These are phyloP conservation scores for Vitis labrusca DNA, from an alignment of 164 flowering plant species.

Conservation along the genomic window DNA sequence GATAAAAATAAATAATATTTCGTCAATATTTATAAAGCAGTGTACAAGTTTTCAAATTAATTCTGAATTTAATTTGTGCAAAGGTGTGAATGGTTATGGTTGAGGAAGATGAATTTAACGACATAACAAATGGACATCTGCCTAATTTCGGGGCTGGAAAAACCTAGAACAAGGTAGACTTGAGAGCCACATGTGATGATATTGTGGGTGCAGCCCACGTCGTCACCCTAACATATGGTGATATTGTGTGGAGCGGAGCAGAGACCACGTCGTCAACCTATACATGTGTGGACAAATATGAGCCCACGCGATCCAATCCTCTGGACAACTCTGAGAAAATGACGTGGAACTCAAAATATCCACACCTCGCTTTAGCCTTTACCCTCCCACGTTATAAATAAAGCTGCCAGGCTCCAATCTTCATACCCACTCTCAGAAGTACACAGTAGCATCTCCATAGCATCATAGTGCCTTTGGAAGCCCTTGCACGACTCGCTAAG, in stretches of 20 bases:
- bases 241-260: background rate
- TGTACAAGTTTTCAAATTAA: too few species aligned
- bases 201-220: constrained; percentile 15
- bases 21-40: too few species aligned
- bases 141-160: too few species aligned
- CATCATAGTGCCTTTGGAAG: background rate
- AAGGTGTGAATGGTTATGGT: too few species aligned
- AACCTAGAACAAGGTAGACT: too few species aligned
- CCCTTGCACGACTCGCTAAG: too few species aligned
- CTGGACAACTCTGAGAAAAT: background rate
- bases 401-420: too few species aligned
- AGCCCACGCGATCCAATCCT: constrained; percentile 15
- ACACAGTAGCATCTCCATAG: background rate
- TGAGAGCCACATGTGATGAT: background rate
- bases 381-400: background rate
- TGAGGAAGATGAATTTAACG: too few species aligned
- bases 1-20: too few species aligned
- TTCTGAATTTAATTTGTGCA: too few species aligned
- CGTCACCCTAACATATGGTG: background rate
- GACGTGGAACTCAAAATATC: constrained; percentile 25
- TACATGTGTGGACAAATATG: constrained; percentile 18
- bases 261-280: constrained; percentile 14
- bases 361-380: constrained; percentile 4
- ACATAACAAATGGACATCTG: too few species aligned
- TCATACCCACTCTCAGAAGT: too few species aligned